Conservation (phyloP, 1,139 yeast genomes). For the Lizanozyma gosingica region DNA sequence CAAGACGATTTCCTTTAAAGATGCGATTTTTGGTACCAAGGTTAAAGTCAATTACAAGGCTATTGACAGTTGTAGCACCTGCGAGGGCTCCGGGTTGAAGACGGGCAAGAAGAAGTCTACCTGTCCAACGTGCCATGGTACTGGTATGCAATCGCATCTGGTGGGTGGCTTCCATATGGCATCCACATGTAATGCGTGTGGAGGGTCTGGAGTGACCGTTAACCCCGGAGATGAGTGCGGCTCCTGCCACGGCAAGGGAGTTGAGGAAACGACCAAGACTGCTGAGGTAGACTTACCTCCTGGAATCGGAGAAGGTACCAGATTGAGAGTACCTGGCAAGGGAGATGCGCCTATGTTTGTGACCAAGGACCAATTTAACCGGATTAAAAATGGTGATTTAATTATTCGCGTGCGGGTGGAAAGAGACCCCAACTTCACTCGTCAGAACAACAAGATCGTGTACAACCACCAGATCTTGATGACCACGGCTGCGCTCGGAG, state of each 20-base stretch:
- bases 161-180: slow-evolving; percentile 98
- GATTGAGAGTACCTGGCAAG: slow-evolving; percentile 76
- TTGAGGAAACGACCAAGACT: slow-evolving; percentile 53
- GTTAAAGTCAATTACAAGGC: slow-evolving; percentile 64
- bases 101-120: slow-evolving; percentile 67
- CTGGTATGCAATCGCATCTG: slow-evolving; percentile 82
- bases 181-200: slow-evolving; percentile 81
- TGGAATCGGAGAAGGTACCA: slow-evolving; percentile 81
- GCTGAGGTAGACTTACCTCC: slow-evolving; percentile 80
- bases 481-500: slow-evolving; percentile 97
- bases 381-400: slow-evolving; percentile 74
- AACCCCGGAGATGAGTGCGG: slow-evolving; percentile 63
- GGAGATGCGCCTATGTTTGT: slow-evolving; percentile 80
- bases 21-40: slow-evolving; percentile 76
- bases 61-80: slow-evolving; percentile 66
- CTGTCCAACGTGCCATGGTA: slow-evolving; percentile 85
- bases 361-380: slow-evolving; percentile 56
- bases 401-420: slow-evolving; percentile 71
- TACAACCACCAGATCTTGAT: slow-evolving; percentile 65
- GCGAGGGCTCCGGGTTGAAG: slow-evolving; percentile 82
- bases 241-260: slow-evolving; percentile 87
- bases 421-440: slow-evolving; percentile 61
- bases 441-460: slow-evolving; percentile 58
- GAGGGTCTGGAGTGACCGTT: slow-evolving; percentile 79
- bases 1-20: slow-evolving; percentile 70